Conservation (phyloP, 495 filamentous ascomycete genomes). For the Annulohypoxylon moriforme region DNA sequence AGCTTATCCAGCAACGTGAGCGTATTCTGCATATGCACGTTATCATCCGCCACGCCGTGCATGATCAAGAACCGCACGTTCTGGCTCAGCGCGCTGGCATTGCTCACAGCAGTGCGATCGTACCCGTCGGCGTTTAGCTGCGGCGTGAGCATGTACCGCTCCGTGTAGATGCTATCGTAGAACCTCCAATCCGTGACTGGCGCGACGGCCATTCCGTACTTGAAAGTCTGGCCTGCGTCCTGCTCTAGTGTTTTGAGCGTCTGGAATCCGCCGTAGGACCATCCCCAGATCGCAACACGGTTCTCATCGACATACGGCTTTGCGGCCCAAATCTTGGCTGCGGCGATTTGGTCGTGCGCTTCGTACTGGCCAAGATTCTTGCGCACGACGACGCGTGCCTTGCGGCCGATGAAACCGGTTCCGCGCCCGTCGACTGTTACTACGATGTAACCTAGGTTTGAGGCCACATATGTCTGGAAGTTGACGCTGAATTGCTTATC, state of each 20-base stretch:
- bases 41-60: conserved; percentile 95
- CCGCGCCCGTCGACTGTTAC: conserved; percentile 95
- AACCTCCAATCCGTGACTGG: conserved; percentile 97
- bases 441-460: conserved; percentile 89
- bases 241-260: conserved; percentile 94
- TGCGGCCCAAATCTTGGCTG: conserved; percentile 84
- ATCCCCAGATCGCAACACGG: conserved; percentile 95
- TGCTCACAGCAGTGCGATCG: conserved; percentile 74
- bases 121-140: conserved; percentile 84
- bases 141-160: conserved; percentile 94
- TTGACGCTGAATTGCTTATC: conserved; percentile 84
- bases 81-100: conserved; percentile 73
- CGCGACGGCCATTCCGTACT: conserved; percentile 97
- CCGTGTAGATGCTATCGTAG: conserved; percentile 96
- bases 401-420: conserved; percentile 89
- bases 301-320: conserved; percentile 86
- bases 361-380: conserved; percentile 88
- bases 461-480: conserved; percentile 91
- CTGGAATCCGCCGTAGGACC: conserved; percentile 97
- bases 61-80: conserved; percentile 91
- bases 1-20: conserved; percentile 86
- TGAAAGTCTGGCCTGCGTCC: conserved; percentile 89
- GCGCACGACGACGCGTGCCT: conserved; percentile 82
- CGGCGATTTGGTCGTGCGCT: conserved; percentile 88
- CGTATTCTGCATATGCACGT: conserved; percentile 95